These are phyloP conservation scores for Boletus patriciae DNA, from an alignment of 768 basidiomycete genomes.

Conservation along the genomic window DNA sequence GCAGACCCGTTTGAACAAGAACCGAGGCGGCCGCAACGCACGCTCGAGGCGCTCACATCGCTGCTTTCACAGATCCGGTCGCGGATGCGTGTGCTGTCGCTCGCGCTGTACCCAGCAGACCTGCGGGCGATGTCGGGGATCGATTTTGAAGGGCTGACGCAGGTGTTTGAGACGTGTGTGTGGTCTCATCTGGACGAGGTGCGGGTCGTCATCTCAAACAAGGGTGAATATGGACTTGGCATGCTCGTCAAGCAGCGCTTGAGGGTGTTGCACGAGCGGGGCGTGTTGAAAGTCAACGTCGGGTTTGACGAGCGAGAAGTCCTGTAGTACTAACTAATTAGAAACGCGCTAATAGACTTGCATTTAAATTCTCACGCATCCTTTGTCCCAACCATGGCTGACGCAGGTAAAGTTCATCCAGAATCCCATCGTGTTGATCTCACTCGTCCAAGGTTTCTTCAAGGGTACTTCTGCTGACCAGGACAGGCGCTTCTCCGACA, in stretches of 20 bases:
- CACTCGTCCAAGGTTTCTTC: conserved; percentile 64
- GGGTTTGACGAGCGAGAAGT: conserved; percentile 35
- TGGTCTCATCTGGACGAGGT: conserved; percentile 30
- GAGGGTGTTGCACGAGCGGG: conserved; percentile 20
- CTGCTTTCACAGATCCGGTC: conserved; percentile 30
- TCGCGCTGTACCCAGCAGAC: conserved; percentile 34
- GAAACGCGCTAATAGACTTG: not conserved
- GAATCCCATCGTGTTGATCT: not conserved
- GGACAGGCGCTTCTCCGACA: conserved; percentile 92
- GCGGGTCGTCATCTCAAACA: conserved; percentile 32
- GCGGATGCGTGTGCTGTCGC: conserved; percentile 31
- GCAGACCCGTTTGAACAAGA: conserved; percentile 23
- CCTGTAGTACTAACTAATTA: conserved; percentile 9
- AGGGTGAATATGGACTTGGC: conserved; percentile 29
- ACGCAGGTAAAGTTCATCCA: conserved; percentile 44
- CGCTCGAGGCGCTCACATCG: conserved; percentile 25
- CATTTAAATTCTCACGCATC: conserved; percentile 27
- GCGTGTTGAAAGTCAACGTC: conserved; percentile 30
- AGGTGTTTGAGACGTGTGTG: conserved; percentile 21
- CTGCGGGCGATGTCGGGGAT: conserved; percentile 27
- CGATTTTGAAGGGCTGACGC: conserved; percentile 31
- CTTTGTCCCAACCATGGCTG: conserved; percentile 47
- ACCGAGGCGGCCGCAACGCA: conserved; percentile 4
- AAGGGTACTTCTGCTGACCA: conserved; percentile 90
- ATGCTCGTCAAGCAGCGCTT: conserved; percentile 26